Conservation (phyloP, 2,329 filamentous ascomycete genomes). For the Seiridium unicorne region DNA sequence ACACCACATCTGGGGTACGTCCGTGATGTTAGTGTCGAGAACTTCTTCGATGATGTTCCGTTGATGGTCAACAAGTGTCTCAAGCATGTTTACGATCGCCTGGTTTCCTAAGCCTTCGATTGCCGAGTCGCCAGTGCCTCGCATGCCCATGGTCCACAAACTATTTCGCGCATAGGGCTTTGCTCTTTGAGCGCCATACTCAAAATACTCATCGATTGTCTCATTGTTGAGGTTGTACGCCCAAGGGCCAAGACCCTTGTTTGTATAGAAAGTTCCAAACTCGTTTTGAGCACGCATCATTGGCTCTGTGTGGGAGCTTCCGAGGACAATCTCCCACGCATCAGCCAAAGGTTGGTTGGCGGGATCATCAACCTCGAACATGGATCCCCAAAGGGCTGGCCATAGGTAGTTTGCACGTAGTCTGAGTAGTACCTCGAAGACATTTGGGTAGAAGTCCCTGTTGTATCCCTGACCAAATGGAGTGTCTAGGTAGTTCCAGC, state of each 20-base stretch:
- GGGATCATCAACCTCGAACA: conserved; percentile 71
- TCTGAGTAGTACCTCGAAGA: conserved; percentile 70
- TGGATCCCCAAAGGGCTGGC: conserved; percentile 69
- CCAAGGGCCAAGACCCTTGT: conserved; percentile 53
- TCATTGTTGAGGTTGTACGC: conserved; percentile 68
- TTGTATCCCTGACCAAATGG: conserved; percentile 49
- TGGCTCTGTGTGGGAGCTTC: conserved; percentile 72
- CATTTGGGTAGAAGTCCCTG: conserved; percentile 64
- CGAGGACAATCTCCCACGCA: conserved; percentile 72
- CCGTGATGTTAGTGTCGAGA: conserved; percentile 47
- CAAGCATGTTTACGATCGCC: conserved; percentile 57
- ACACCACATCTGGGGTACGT: conserved; percentile 69
- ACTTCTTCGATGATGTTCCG: conserved; percentile 56
- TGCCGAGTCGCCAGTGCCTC: conserved; percentile 66
- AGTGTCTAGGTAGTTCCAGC: conserved; percentile 38
- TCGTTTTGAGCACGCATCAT: conserved; percentile 63
- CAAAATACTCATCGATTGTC: conserved; percentile 67
- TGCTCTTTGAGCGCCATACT: conserved; percentile 63
- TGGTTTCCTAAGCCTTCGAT: conserved; percentile 52
- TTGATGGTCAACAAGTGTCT: conserved; percentile 60
- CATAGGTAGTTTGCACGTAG: conserved; percentile 73
- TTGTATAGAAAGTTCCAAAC: conserved; percentile 48
- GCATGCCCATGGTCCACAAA: conserved; percentile 69
- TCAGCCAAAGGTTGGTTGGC: conserved; percentile 68
- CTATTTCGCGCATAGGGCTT: conserved; percentile 63